Percentiles rank a stretch among this genome's conserved stretches.
These are phyloP conservation scores for Telopea speciosissima DNA, from an alignment of 177 flowering plant species.

Conservation along the genomic window DNA sequence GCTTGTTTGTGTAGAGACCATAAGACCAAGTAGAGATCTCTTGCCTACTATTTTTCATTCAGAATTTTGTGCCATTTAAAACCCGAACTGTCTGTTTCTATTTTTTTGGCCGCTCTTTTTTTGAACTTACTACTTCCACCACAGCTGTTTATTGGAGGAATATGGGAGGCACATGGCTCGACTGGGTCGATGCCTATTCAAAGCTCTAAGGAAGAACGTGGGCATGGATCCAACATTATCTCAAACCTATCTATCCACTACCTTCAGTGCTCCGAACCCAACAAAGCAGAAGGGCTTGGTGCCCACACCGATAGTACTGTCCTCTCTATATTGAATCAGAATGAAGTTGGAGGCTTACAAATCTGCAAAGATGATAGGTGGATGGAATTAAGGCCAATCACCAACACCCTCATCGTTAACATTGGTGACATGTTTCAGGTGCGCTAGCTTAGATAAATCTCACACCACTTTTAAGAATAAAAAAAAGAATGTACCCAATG, in stretches of 20 bases:
- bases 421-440: constrained; percentile 93
- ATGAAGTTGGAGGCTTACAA: constrained; percentile 58
- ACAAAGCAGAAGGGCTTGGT: constrained; percentile 30
- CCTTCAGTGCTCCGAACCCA: constrained; percentile 16
- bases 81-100: no score
- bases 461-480: no score
- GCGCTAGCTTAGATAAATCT: no score
- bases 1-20: no score
- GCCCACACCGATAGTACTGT: constrained; percentile 71
- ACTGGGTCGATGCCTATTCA: constrained; percentile 34
- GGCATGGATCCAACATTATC: constrained; percentile 15
- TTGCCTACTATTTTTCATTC: no score
- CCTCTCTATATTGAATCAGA: constrained; percentile 46
- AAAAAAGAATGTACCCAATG: no score
- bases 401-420: constrained; percentile 47
- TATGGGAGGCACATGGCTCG: constrained; percentile 47
- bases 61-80: no score
- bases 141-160: constrained; percentile 40
- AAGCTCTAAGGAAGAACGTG: constrained; percentile 31
- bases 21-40: no score
- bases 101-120: no score
- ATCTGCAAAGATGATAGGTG: constrained; percentile 42
- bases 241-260: constrained; percentile 35
- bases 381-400: constrained; percentile 39
- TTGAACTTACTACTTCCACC: no score